Base-by-base conservation (phyloP, 805 yeast species). In the Yamadazyma ubonensis region DNA sequence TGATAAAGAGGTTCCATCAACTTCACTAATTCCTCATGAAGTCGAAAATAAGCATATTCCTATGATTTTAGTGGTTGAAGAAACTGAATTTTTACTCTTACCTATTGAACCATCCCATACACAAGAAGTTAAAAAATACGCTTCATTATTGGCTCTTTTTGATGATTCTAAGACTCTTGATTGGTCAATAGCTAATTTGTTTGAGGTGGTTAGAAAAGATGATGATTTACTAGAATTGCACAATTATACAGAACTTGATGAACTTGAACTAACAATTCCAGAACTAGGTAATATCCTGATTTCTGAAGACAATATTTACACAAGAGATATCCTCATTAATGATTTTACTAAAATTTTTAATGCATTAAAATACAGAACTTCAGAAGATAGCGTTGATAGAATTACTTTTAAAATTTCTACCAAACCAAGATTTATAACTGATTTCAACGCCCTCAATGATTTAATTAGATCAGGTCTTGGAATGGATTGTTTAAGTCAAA, bases 221-320 rank as follows among this genome's bases (percentile, higher is more conserved):
- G 61, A 56, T 19, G 63, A 57, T 39, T 46, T 61, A 6, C 44
- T 46, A 7, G 62, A 58, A 15, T 45, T 60, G 6, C 52, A 53
- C 28, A 42, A 49, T 10, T 55, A 60, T 29, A 44, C 53, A 11
- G 44, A 46, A 6, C 49, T 49, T 12, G 59, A 64, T 12, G 70
- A 65, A 32, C 43, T 63, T 29, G 49, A 48, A 4, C 44, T 65
- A 11, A 46, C 43, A 6, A 40, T 64, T 8, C 61, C 65, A 2
- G 64, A 63, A 41, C 43, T 66, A 21, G 49, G 46, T 6, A 41
- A 43, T 17, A 46, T 63, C 18, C 33, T 39, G n/a, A 49, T 66
- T n/a, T 44, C 65, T 2, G 69, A 66, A 39, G 67, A 63, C 43
- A 54, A 60, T 36, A 46, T 54, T 3, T 57, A 61, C 41, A 41